Conservation (phyloP, 108 stramenopile species). For the Nannochloropsis oceanica region DNA sequence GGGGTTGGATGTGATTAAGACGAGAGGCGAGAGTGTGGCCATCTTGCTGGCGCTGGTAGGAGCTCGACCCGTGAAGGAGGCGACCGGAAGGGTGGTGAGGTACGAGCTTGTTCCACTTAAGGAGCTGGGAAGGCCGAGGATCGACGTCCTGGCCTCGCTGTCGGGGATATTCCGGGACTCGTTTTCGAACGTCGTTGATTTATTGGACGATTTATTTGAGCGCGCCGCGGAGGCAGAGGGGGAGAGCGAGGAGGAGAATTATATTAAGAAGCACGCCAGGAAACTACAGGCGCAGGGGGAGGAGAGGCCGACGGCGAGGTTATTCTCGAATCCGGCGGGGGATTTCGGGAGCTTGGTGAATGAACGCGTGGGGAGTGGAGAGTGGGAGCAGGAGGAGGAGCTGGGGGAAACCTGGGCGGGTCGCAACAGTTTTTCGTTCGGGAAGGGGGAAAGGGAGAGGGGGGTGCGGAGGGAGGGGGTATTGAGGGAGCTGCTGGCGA, state of each 20-base stretch:
- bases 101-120: slow-evolving; percentile 58
- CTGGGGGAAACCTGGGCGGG: slow-evolving; percentile 63
- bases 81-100: slow-evolving; percentile 52
- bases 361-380: slow-evolving; percentile 41
- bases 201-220: slow-evolving; percentile 68
- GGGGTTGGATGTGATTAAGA: slow-evolving; percentile 72
- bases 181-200: slow-evolving; percentile 66
- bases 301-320: slow-evolving; percentile 51
- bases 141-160: slow-evolving; percentile 62
- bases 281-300: slow-evolving; percentile 46
- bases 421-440: slow-evolving; percentile 55
- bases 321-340: slow-evolving; percentile 57
- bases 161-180: slow-evolving; percentile 66
- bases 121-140: slow-evolving; percentile 55
- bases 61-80: slow-evolving; percentile 58
- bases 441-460: slow-evolving; percentile 44
- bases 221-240: slow-evolving; percentile 35
- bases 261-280: slow-evolving; percentile 52
- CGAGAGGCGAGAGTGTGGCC: slow-evolving; percentile 59
- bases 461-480: slow-evolving; percentile 39
- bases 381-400: slow-evolving; percentile 56
- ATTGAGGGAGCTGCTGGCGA: slow-evolving; percentile 50
- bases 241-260: slow-evolving; percentile 46
- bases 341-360: slow-evolving; percentile 49
- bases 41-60: slow-evolving; percentile 64